phyloP scores from a whole-genome alignment of 1,284 basidiomycete species.

The Grifola frondosa region DNA sequence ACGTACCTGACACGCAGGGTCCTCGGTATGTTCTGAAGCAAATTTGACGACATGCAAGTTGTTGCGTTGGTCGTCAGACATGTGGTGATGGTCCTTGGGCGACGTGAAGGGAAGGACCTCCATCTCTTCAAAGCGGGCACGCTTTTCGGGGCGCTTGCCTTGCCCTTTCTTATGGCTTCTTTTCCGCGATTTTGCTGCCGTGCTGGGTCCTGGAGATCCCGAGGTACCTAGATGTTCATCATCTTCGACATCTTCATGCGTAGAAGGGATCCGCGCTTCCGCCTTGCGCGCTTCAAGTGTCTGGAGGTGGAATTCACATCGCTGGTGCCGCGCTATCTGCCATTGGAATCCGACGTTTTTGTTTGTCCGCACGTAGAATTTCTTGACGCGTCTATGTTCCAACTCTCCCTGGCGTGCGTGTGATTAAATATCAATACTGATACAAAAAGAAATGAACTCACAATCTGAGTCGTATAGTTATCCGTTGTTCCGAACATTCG shows the following conservation, averaged over 20 bases:
- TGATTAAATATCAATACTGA: neutral
- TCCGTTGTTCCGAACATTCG: slow-evolving; percentile 28
- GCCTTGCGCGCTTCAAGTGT: no score
- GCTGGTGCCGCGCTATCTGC: slow-evolving; percentile 12
- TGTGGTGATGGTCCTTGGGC: slow-evolving; percentile 14
- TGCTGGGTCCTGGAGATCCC: no score
- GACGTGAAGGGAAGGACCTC: neutral
- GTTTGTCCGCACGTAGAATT: neutral
- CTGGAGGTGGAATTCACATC: no score
- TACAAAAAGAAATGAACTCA: neutral
- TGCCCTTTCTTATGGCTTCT: no score
- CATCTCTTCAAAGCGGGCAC: neutral
- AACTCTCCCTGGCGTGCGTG: neutral
- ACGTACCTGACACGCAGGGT: slow-evolving; percentile 16
- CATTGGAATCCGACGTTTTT: neutral
- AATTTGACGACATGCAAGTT: slow-evolving; percentile 10
- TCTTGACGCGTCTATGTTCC: neutral
- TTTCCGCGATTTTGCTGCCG: no score
- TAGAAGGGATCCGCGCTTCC: neutral
- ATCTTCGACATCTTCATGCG: neutral
- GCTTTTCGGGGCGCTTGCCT: neutral
- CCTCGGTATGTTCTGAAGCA: slow-evolving; percentile 7
- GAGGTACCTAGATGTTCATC: neutral
- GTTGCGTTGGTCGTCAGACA: slow-evolving; percentile 7
- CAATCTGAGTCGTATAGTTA: slow-evolving; percentile 32